Base-by-base conservation (phyloP, 2,329 filamentous ascomycete species). In the Curvularia verruculosa region DNA sequence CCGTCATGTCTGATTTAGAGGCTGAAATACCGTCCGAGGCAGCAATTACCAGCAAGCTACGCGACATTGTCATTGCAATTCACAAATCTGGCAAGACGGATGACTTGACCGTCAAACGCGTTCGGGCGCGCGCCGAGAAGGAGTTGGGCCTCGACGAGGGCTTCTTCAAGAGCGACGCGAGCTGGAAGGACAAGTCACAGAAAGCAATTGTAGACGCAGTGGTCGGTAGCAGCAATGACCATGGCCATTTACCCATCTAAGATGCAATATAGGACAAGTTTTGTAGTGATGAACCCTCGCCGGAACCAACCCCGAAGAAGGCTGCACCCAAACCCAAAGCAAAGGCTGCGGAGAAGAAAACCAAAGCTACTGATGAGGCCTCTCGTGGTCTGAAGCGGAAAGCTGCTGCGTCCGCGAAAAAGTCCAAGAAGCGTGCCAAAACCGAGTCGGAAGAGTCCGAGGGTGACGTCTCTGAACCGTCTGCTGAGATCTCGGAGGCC, bases 61-160 rank as follows among this genome's bases (percentile, higher is more conserved):
- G 74, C 54, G 67, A 77, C 56, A 71, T 76, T 26, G 79, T 82
- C 36, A 69, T 75, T 44, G 64, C 72, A 3, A 69, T 78, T 12
- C 69, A 79, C 67, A 76, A 77, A 50, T 63, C 67, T 2, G 76
- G 75, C 52, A 74, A 83, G 19, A 70, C 74, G 29, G 81, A 85
- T 5, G 80, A 85, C 49, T 72, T 87, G 59, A 87, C 85, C 0
- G 78, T 87, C 50, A 87, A 85, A 60, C 78, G 79, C 52, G 81
- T 87, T 49, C 83, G 86, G 47, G 67, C 77, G 28, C 79, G 79
- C 23, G 81, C 81, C 3, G 85, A 87, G 68, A 73, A 80, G 54
- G 71, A 80, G 47, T 71, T 88, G 10, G 79, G 78, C 29, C 73
- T 88, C 21, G 76, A 80, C 7, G 74, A 76, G 5, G 84, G 80